phyloP scores from a whole-genome alignment of 495 filamentous ascomycete genomes.

The Bryoglossum gracile region DNA sequence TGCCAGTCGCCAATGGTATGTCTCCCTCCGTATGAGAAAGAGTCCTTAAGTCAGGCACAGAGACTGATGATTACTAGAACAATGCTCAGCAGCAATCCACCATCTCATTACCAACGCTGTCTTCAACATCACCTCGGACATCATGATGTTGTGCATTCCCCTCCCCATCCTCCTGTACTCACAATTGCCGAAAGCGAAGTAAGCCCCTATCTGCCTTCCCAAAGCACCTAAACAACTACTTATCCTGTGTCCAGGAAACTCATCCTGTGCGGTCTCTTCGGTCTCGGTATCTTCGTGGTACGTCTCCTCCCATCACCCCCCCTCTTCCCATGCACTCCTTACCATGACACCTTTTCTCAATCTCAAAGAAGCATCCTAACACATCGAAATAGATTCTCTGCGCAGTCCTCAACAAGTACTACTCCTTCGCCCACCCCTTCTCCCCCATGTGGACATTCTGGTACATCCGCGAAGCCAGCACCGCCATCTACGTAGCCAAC shows the following conservation, averaged over 20 bases:
- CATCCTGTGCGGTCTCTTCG: slow-evolving; percentile 41
- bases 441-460: slow-evolving; percentile 55
- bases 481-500: slow-evolving; percentile 57
- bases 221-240: background rate
- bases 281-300: slow-evolving; percentile 52
- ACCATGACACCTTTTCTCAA: background rate
- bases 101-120: slow-evolving; percentile 60
- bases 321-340: background rate
- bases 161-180: slow-evolving; percentile 51
- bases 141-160: slow-evolving; percentile 53
- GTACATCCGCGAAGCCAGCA: slow-evolving; percentile 59
- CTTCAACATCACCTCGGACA: slow-evolving; percentile 60
- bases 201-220: background rate
- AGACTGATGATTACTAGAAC: no score
- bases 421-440: slow-evolving; percentile 52
- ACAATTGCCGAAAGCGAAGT: slow-evolving; percentile 36
- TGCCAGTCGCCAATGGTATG: slow-evolving; percentile 33
- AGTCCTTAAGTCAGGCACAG: no score
- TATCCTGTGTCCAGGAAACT: slow-evolving; percentile 37
- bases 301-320: slow-evolving; percentile 6
- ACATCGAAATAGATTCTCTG: slow-evolving; percentile 44
- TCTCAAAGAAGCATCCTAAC: background rate
- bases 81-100: slow-evolving; percentile 33
- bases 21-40: no score
- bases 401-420: slow-evolving; percentile 58